Evolutionary conservation across 306 rosid species (phyloP), one percentile per base, ranked within the genome.

Genomic region (Cercis canadensis): DNA sequence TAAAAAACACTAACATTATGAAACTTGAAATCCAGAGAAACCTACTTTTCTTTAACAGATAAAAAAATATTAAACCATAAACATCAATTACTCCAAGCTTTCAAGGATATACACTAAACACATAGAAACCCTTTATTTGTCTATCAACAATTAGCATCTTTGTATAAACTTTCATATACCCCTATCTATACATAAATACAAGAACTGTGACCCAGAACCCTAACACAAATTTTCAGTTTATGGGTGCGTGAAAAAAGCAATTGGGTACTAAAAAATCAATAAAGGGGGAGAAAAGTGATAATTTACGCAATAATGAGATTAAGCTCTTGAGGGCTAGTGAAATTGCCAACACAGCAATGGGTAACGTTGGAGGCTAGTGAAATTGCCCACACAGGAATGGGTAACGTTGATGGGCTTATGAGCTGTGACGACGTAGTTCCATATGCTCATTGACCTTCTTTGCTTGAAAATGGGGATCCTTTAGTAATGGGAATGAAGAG

Each of bases 371-470:
- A n/a, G n/a, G n/a, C n/a, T n/a, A 54, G 99, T 94, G 89, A 94
- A 94, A 79, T 94, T 94, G 82, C 99, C 99, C 60, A 94, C 99
- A 76, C 99, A 91, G 4, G 99, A 94, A 64, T 94, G 96, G 16
- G 92, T 91, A 66, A 86, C 97, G 83, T 86, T 92, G 76, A 97
- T 91, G 44, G 99, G 99, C 70, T 89, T 94, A 80, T 94, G 99
- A 67, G 99, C 99, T 11, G 99, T 94, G 4, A 94, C 99, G 6
- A 87, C 99, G 58, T 94, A 91, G 91, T 94, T 94, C 99, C 99
- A 94, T 72, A 83, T 78, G 50, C 99, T 94, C 99, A 93, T 92
- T 21, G 8, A 21, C 72, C 40, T 19, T 31, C 57, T 5, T 8
- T 37, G 43, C 43, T 37, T 37, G 29, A 24, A 24, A 24, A 24